phyloP scores from a whole-genome alignment of 352 stramenopile genomes.

The Globisporangium nodosum region DNA sequence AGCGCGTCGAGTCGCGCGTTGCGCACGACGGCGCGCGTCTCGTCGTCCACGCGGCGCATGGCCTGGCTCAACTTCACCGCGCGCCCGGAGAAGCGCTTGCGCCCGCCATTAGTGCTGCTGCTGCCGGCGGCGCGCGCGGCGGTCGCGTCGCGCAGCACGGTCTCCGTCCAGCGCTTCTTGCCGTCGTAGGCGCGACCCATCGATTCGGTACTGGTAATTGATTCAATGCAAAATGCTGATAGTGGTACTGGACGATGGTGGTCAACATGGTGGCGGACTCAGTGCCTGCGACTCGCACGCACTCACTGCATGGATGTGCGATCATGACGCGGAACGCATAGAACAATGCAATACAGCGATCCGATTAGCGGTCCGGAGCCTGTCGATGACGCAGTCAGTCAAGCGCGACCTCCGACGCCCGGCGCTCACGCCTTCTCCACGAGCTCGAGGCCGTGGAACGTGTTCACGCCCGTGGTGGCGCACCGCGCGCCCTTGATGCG shows the following conservation, averaged over 20 bases:
- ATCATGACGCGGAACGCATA: no score
- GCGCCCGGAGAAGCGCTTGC: conserved; percentile 64
- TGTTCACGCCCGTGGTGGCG: conserved; percentile 13
- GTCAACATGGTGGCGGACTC: no score
- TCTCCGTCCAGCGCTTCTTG: conserved; percentile 85
- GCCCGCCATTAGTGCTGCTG: conserved; percentile 8
- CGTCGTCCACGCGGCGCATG: conserved; percentile 79
- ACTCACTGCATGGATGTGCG: no score
- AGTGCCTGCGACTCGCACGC: no score
- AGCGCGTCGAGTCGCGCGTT: conserved; percentile 84
- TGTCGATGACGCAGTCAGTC: no score
- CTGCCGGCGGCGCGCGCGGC: conserved; percentile 2
- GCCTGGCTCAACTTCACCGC: conserved; percentile 74
- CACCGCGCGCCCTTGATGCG: conserved; percentile 15
- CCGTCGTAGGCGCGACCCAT: conserved; percentile 80
- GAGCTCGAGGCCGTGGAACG: conserved; percentile 12
- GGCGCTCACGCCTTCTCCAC: not conserved
- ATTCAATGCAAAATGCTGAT: conserved; percentile 1
- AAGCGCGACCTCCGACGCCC: no score
- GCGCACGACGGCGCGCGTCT: conserved; percentile 75
- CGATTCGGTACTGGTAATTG: not conserved
- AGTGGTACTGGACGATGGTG: not conserved
- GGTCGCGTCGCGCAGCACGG: conserved; percentile 47
- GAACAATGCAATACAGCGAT: no score
- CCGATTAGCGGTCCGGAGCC: no score